phyloP scores from a whole-genome alignment of 768 basidiomycete species.

The Polyporus arcularius region DNA sequence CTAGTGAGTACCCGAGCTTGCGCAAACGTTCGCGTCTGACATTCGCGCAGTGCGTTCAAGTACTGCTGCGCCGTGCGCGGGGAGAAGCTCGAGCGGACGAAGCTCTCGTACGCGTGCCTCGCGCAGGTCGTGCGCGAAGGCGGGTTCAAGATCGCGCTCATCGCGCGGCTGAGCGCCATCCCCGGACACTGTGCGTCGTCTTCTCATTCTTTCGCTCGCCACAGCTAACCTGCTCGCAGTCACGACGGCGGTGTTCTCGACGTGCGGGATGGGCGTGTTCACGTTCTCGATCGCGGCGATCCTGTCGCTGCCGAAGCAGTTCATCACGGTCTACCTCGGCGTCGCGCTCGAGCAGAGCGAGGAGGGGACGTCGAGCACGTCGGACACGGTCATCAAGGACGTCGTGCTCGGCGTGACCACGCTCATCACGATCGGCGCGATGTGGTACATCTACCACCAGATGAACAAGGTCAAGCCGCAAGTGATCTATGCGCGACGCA shows the following conservation, averaged over 20 bases:
- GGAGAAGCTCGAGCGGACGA: conserved; percentile 57
- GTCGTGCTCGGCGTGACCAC: conserved; percentile 67
- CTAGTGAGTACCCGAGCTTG: conserved; percentile 55
- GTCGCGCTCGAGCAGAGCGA: conserved; percentile 65
- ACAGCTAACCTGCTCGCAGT: conserved; percentile 43
- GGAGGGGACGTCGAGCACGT: conserved; percentile 33
- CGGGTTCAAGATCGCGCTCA: conserved; percentile 81
- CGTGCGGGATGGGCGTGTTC: conserved; percentile 84
- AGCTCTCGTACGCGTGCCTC: conserved; percentile 49
- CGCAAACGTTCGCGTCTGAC: background rate
- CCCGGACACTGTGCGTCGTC: conserved; percentile 75
- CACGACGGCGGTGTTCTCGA: conserved; percentile 85
- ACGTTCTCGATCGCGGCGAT: conserved; percentile 79
- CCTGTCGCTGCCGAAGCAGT: conserved; percentile 86
- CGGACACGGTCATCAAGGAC: conserved; percentile 68
- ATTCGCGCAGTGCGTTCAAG: conserved; percentile 69
- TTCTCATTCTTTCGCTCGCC: no score
- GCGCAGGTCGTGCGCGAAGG: conserved; percentile 75
- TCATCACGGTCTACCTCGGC: conserved; percentile 89
- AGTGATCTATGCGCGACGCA: conserved; percentile 70
- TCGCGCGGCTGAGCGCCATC: conserved; percentile 78
- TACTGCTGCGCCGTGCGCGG: conserved; percentile 76
- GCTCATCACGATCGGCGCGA: conserved; percentile 70
- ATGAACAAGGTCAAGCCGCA: conserved; percentile 70
- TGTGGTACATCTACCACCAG: conserved; percentile 79